Evolutionary conservation across 2,329 filamentous ascomycete species (phyloP), one percentile per base, ranked within the genome.

Genomic region (Pezicula radicicola): DNA sequence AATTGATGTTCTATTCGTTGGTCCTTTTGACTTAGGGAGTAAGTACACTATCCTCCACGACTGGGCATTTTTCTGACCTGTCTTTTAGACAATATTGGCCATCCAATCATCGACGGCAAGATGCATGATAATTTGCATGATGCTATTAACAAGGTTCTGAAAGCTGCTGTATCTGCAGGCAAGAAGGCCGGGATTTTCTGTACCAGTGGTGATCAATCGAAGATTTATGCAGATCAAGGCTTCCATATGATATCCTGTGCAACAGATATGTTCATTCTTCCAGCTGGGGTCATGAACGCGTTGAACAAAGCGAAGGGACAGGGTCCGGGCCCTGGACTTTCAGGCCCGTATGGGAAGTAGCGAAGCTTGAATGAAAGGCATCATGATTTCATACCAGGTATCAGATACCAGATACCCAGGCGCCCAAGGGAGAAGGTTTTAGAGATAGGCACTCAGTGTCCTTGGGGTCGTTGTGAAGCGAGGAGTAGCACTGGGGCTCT

Each of bases 141-240:
- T 33, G 85, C 85, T 16, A 80, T 89, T 50, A 73, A 74, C 43
- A 80, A 75, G 54, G 75, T 85, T 44, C 71, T 84, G 9, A 71
- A 71, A 12, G 84, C 85, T 3, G 78, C 81, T 3, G 73, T 75
- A 48, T 77, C 75, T 55, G 77, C 85, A 10, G 84, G 84, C 18
- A 89, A 88, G 69, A 87, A 85, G 71, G 78, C 77, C 6, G 86
- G 81, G 19, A 81, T 85, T 43, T 85, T 78, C 61, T 78, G 79
- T 53, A 76, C 74, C 2, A 74, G 70, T 43, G 78, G 77, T n/a
- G 75, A 78, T 56, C 80, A 84, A 63, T 78, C 78, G 2, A 79
- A 73, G 60, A 53, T 63, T 48, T 83, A 77, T 60, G 79, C 75
- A 6, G 75, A 80, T 4, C 74, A 75, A 58, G 82, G 81, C 0